These are phyloP conservation scores for Zelopaecilomyces penicillatus DNA, from an alignment of 2,329 filamentous ascomycete genomes.

Conservation along the genomic window DNA sequence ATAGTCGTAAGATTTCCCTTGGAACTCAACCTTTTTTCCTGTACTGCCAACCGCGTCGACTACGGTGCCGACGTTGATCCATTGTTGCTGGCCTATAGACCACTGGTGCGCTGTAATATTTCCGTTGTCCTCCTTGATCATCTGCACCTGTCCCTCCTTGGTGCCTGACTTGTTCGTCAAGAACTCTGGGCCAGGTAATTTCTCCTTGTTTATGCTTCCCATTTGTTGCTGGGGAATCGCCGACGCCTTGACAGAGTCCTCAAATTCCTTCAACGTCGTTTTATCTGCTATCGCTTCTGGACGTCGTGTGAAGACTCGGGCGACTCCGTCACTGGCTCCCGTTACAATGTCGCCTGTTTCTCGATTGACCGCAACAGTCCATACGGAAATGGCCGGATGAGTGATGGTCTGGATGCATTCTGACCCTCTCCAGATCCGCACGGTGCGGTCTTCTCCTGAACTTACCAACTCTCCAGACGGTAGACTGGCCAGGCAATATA, in stretches of 20 bases:
- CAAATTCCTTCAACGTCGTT: slow-evolving; percentile 63
- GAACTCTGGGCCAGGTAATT: slow-evolving; percentile 82
- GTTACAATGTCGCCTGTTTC: slow-evolving; percentile 89
- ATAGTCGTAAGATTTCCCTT: slow-evolving; percentile 87
- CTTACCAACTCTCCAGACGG: slow-evolving; percentile 85
- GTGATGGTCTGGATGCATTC: slow-evolving; percentile 93
- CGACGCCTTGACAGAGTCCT: slow-evolving; percentile 72
- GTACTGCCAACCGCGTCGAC: slow-evolving; percentile 82
- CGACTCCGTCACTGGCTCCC: slow-evolving; percentile 79
- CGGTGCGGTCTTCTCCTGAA: slow-evolving; percentile 87
- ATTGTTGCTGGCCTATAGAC: slow-evolving; percentile 63
- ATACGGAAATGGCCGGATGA: slow-evolving; percentile 93
- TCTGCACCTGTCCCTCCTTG: slow-evolving; percentile 94
- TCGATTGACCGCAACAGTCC: slow-evolving; percentile 75
- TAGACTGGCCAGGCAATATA: slow-evolving; percentile 73
- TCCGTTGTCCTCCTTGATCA: slow-evolving; percentile 76
- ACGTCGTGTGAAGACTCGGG: slow-evolving; percentile 74
- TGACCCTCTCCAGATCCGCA: slow-evolving; percentile 75
- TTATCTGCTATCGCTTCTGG: slow-evolving; percentile 60
- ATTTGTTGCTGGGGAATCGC: slow-evolving; percentile 83
- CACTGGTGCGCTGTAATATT: slow-evolving; percentile 82
- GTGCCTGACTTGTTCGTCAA: slow-evolving; percentile 72
- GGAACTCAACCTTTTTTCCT: slow-evolving; percentile 65
- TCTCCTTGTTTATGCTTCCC: slow-evolving; percentile 80
- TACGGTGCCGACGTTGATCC: slow-evolving; percentile 88